phyloP scores from a whole-genome alignment of 768 basidiomycete species.

The Boletus sp. region DNA sequence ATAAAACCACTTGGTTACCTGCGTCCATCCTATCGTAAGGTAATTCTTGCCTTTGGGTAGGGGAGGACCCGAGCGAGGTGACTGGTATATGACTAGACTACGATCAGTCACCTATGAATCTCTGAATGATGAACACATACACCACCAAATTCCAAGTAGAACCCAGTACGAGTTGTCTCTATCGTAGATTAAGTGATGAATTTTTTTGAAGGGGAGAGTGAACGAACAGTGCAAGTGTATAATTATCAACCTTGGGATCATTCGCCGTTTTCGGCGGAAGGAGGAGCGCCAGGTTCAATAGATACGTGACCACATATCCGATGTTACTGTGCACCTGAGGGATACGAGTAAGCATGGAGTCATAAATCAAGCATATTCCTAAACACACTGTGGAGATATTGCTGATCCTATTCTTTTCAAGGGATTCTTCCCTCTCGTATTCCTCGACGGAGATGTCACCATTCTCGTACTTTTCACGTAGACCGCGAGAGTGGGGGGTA shows the following conservation, averaged over 20 bases:
- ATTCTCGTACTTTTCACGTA: slow-evolving; percentile 53
- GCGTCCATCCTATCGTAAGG: slow-evolving; percentile 82
- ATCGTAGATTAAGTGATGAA: not conserved
- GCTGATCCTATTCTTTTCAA: slow-evolving; percentile 83
- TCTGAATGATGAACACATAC: slow-evolving; percentile 38
- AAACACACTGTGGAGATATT: slow-evolving; percentile 71
- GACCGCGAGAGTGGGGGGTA: slow-evolving; percentile 55
- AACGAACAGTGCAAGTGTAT: slow-evolving; percentile 63
- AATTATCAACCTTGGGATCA: slow-evolving; percentile 69
- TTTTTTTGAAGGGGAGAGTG: too few relatives aligned
- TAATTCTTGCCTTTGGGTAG: slow-evolving; percentile 76
- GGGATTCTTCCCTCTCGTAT: slow-evolving; percentile 70
- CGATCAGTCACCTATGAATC: not conserved
- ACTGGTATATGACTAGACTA: slow-evolving; percentile 69
- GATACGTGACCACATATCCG: slow-evolving; percentile 64
- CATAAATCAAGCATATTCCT: not conserved
- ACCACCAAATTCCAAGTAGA: slow-evolving; percentile 83
- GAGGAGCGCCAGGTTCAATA: slow-evolving; percentile 67
- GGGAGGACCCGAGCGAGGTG: slow-evolving; percentile 77
- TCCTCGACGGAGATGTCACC: slow-evolving; percentile 58
- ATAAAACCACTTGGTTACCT: slow-evolving; percentile 39
- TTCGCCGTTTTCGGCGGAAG: slow-evolving; percentile 44
- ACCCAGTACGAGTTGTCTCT: slow-evolving; percentile 79
- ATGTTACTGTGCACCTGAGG: slow-evolving; percentile 70
- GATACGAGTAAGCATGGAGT: not conserved